phyloP scores from a whole-genome alignment of 345 rosid species.

The Lumnitzera littorea region DNA sequence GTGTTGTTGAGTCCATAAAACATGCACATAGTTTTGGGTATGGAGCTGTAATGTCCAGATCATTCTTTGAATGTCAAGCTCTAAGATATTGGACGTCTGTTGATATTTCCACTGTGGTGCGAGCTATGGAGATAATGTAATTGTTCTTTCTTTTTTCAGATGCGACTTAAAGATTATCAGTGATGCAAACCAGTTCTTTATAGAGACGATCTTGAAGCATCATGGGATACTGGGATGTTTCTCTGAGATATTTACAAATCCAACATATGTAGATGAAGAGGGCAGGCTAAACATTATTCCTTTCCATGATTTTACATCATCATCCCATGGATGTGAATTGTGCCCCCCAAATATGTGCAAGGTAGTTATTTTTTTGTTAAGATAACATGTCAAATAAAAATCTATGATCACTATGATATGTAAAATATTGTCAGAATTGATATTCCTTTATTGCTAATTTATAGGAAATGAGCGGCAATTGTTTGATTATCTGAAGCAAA shows the following conservation, averaged over 20 bases:
- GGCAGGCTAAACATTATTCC: constrained; percentile 59
- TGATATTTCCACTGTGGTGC: neutral
- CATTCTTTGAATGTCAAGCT: neutral
- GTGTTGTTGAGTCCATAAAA: constrained; percentile 39
- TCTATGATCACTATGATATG: no score
- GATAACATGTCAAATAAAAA: neutral
- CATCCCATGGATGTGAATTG: constrained; percentile 51
- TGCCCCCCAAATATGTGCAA: constrained; percentile 80
- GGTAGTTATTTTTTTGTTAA: constrained; percentile 25
- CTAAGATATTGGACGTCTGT: neutral
- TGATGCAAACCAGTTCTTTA: constrained; percentile 75
- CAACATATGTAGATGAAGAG: constrained; percentile 31
- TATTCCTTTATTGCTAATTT: no score
- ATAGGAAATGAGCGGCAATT: no score
- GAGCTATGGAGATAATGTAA: constrained; percentile 2
- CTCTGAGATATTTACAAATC: constrained; percentile 59
- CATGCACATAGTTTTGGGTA: constrained; percentile 57
- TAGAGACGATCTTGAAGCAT: constrained; percentile 66
- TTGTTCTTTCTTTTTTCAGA: constrained; percentile 20
- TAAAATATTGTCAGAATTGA: no score
- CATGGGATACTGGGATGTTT: constrained; percentile 55
- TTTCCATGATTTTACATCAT: constrained; percentile 29
- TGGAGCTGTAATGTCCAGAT: no score
- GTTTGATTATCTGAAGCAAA: no score
- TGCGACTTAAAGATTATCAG: constrained; percentile 75